Base-by-base conservation (phyloP, 148 eudicot genomes). In the Cornus kousa region DNA sequence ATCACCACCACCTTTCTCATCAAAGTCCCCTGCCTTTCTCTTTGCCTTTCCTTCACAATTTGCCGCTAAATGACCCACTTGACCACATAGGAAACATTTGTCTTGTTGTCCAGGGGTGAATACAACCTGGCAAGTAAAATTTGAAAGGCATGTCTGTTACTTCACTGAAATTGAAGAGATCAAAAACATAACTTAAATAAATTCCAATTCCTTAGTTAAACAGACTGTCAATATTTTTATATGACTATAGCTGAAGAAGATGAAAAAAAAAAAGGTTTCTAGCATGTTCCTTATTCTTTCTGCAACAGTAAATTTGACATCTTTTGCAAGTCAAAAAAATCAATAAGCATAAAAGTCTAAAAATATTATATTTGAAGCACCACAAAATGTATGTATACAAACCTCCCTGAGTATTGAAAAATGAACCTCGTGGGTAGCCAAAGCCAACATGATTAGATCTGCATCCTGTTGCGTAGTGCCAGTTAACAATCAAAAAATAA, bases 371-470 rank as follows among this genome's bases (percentile, higher is more conserved):
- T 19, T 19, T 62, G 19, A 62, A 20, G 66, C 48, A 43, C 3
- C 8, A 6, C 10, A 9, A 43, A 43, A 2, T 43, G 46, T 24
- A 28, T 12, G 35, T 20, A 78, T 64, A 75, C 83, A 48, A 50
- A 94, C 98, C 95, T 94, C 98, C 88, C 98, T 91, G 53, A 94
- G 91, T 70, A 96, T 96, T 60, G 99, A 90, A 83, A 94, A 96
- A 85, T 96, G 99, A 86, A 96, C 89, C 84, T 96, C 99, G 78
- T 96, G 99, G 32, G 98, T 94, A 64, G 99, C 99, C 84, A 96
- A 81, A 78, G 90, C 99, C 88, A 94, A 83, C 97, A 94, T 92
- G 77, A 94, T 94, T 75, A 94, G 80, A 86, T 94, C 98, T 28
- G 98, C 98, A 82, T 94, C 98, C 98, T 92, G 87, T 74, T 53